Evolutionary conservation across 306 rosid species (phyloP).

Genomic region (Casuarina cunninghamiana): DNA sequence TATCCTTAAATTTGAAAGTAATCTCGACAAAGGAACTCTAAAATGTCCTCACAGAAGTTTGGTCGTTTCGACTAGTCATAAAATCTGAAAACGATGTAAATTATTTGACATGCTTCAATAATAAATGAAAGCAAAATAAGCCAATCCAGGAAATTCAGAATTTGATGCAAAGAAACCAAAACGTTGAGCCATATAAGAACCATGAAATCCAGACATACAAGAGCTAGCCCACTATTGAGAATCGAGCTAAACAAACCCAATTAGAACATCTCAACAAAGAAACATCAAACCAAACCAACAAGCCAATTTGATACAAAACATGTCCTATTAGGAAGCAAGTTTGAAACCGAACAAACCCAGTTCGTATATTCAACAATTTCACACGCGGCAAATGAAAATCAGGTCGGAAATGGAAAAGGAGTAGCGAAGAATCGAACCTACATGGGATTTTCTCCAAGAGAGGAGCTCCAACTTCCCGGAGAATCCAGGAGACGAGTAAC

Average conservation of each 20-base stretch:
- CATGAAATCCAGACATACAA: not conserved
- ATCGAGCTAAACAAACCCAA: not conserved
- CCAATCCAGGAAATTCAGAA: not conserved
- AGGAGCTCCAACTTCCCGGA: conserved; percentile 88
- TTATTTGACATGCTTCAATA: not conserved
- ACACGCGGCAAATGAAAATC: conserved; percentile 30
- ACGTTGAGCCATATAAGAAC: not conserved
- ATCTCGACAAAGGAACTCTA: not conserved
- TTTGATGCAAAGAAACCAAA: not conserved
- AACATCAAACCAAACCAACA: not conserved
- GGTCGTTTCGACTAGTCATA: not conserved
- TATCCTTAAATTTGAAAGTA: not conserved
- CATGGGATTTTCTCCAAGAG: conserved; percentile 83
- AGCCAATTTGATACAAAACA: not conserved
- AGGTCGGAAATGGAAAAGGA: conserved; percentile 14
- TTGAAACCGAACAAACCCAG: not conserved
- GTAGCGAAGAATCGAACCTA: conserved; percentile 30
- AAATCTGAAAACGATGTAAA: conserved; percentile 1
- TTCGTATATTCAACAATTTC: conserved; percentile 1
- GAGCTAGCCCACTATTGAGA: not conserved
- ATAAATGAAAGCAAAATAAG: not conserved
- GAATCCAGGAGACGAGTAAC: conserved; percentile 77
- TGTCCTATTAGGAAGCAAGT: not conserved
- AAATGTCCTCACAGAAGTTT: not conserved
- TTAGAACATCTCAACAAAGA: not conserved